Base-by-base conservation (phyloP, 176 grass and related monocot species). In the Paspalum notatum region DNA sequence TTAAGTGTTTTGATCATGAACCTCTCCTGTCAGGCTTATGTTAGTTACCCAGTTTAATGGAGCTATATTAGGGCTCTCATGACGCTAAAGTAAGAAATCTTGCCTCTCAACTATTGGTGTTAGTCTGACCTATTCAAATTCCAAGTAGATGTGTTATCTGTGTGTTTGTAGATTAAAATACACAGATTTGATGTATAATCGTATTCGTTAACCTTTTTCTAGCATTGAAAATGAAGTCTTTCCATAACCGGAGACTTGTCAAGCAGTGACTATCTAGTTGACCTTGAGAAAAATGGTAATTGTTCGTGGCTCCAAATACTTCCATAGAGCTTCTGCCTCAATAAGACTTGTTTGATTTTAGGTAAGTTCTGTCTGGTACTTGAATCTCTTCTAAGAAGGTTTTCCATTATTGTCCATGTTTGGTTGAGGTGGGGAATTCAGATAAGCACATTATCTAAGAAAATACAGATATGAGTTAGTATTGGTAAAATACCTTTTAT, bases 131-230 rank as follows among this genome's bases (percentile, higher is more conserved):
- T n/a, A n/a, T n/a, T n/a, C n/a, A n/a, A n/a, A n/a, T n/a, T n/a
- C n/a, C n/a, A n/a, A n/a, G n/a, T n/a, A n/a, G n/a, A n/a, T n/a
- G n/a, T n/a, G n/a, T 43, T 80, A 60, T 14, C 12, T 59, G 0
- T 47, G 45, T n/a, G n/a, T n/a, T n/a, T n/a, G n/a, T 80, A 80
- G 21, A 74, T 62, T 61, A 55, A 12, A 46, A 8, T 40, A 62
- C 56, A 71, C 41, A 68, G 73, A 53, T 27, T 62, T 61, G 46
- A 22, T 63, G 55, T 78, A 27, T n/a, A n/a, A n/a, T 14, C 71
- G 4, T 75, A 70, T 71, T 51, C 50, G 27, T 85, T 62, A 9
- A 54, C 15, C 44, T 41, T 66, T 54, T 48, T 56, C 32, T 58
- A 85, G 26, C 25, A 55, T 53, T 54, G 53, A 8, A 74, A 69